Evolutionary conservation across 78 protist species (phyloP).

Genomic region (Polysphondylium violaceum): DNA sequence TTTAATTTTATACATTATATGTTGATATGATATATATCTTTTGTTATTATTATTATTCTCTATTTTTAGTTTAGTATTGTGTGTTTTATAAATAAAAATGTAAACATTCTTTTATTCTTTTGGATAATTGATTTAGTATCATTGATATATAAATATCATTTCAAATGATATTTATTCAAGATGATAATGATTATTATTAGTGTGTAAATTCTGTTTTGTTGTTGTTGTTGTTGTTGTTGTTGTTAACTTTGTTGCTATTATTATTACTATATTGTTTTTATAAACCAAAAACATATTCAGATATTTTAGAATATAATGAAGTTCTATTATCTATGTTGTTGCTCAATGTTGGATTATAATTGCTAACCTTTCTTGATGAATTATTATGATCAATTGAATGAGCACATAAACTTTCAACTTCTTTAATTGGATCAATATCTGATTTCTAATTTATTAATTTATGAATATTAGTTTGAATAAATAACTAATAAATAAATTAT

Average conservation of each 20-base stretch:
- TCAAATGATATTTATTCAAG: no score
- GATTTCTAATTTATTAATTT: neutral
- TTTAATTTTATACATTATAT: no score
- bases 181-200: no score
- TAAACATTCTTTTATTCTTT: neutral
- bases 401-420: neutral
- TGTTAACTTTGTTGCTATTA: no score
- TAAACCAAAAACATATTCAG: constrained; percentile 68
- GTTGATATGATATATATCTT: no score
- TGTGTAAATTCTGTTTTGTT: no score
- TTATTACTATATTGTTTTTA: no score
- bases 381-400: constrained; percentile 32
- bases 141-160: no score
- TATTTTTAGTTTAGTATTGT: no score
- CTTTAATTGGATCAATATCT: constrained; percentile 8
- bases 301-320: constrained; percentile 37
- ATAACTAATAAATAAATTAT: neutral
- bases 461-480: neutral
- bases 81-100: neutral
- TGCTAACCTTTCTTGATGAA: constrained; percentile 29
- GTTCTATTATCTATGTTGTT: constrained; percentile 11
- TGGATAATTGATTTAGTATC: no score
- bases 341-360: constrained; percentile 17
- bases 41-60: neutral
- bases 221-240: no score